Base-by-base conservation (phyloP, 2,329 filamentous ascomycete species). In the Grosmannia huntii region DNA sequence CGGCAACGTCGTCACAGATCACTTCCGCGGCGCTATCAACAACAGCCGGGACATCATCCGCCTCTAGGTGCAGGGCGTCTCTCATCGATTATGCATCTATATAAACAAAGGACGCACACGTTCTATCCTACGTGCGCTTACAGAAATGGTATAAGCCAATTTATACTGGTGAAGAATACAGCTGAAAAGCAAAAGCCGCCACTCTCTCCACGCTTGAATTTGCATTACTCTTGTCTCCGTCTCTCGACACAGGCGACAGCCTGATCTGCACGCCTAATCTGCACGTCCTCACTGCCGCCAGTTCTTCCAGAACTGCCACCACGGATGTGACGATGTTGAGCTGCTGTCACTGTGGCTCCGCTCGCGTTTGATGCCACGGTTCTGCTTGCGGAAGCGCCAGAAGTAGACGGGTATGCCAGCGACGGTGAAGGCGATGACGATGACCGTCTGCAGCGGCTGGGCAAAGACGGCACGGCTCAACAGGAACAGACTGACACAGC, bases 401-500 rank as follows among this genome's bases (percentile, higher is more conserved):
- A 88, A 95, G 72, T 92, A 99, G 31, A 97, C 82, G 0, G 90
- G 88, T 44, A 97, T 76, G 1, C 94, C 94, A 0, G 84, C 85
- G 5, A 86, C 76, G 60, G 96, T 88, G 66, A 97, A 99, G 0
- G 76, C 85, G 6, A 96, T 76, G 9, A 99, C 94, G 25, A 92
- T 82, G 27, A 96, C 69, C 0, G 92, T 96, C 76, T 99, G 91
- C 56, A 95, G 66, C 5, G 94, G 94, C 72, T 96, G 86, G 36
- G 90, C 87, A 68, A 99, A 94, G 16, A 97, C 84, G 4, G 91
- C 90, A 55, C 94, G 79, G 67, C 85, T 91, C 49, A 99, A 80
- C 63, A 99, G 72, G 68, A 99, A 99, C 63, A 99, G 71, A 69
- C 89, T 95, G 46, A 99, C 94, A 68, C 94, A 99, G 79, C 94